Conservation (phyloP, 148 eudicot genomes). For the Chenopodium quinoa region DNA sequence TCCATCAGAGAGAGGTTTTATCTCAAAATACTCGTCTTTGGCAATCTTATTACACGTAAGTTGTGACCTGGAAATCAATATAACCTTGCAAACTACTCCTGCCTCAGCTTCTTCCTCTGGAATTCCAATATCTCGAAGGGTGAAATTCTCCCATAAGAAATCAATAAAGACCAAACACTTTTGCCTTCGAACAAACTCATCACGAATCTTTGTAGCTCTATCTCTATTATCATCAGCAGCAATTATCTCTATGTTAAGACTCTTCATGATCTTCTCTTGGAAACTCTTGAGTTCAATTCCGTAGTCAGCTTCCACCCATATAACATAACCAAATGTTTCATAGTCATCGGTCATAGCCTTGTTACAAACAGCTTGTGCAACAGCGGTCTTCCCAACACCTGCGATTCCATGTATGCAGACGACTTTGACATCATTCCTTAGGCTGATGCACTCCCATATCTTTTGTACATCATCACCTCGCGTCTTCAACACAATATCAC, state of each 20-base stretch:
- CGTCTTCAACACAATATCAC: background rate
- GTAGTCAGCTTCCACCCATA: background rate
- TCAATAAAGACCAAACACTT: constrained; percentile 9
- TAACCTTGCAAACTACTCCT: background rate
- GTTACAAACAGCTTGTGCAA: constrained; percentile 9
- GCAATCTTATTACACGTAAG: background rate
- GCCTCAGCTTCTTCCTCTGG: background rate
- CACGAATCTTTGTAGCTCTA: background rate
- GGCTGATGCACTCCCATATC: background rate
- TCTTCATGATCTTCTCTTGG: constrained; percentile 8
- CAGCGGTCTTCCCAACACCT: constrained; percentile 15
- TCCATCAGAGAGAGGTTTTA: background rate
- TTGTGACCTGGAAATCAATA: constrained; percentile 5
- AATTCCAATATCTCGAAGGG: background rate
- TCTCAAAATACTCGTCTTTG: background rate
- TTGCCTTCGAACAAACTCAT: constrained; percentile 3
- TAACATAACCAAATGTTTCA: background rate
- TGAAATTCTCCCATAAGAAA: constrained; percentile 9
- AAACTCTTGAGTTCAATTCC: background rate
- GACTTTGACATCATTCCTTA: background rate
- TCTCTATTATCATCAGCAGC: background rate
- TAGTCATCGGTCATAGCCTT: background rate
- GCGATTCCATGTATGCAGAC: constrained; percentile 11
- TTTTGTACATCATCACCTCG: background rate
- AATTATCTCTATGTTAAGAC: background rate